Conservation (phyloP, 1,284 basidiomycete genomes). For the Rhodotorula sp. region DNA sequence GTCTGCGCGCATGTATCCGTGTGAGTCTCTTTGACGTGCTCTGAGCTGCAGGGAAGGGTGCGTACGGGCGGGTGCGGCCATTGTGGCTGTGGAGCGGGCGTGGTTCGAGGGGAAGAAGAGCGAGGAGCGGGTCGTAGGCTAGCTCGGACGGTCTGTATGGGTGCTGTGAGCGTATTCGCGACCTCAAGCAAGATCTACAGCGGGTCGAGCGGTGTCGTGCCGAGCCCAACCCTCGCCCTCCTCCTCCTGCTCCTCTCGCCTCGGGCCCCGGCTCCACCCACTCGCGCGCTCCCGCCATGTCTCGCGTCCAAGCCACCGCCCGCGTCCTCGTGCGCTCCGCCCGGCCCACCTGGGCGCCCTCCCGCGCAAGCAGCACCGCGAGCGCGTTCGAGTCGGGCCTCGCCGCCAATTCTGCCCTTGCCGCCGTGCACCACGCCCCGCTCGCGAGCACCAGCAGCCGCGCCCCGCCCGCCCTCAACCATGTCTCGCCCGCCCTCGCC, state of each 20-base stretch:
- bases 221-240: not conserved
- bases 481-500: conserved; percentile 8
- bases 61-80: not conserved
- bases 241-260: not conserved
- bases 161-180: not conserved
- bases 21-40: not conserved
- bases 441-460: not conserved
- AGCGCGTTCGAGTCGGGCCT: not conserved
- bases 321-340: not conserved
- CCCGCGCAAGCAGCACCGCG: not conserved
- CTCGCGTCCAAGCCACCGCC: not conserved
- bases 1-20: conserved; percentile 7
- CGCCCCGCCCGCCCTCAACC: not conserved
- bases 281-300: not conserved
- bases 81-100: not conserved
- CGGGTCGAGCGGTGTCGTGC: not conserved
- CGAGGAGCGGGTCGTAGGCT: not conserved
- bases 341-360: not conserved
- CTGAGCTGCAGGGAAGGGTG: not conserved
- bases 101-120: not conserved
- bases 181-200: not conserved
- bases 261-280: not conserved
- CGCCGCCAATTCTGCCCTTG: not conserved
- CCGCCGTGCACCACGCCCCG: not conserved
- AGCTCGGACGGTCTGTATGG: not conserved